phyloP scores from a whole-genome alignment of 352 stramenopile species.

The Globisporangium cylindrosporum region DNA sequence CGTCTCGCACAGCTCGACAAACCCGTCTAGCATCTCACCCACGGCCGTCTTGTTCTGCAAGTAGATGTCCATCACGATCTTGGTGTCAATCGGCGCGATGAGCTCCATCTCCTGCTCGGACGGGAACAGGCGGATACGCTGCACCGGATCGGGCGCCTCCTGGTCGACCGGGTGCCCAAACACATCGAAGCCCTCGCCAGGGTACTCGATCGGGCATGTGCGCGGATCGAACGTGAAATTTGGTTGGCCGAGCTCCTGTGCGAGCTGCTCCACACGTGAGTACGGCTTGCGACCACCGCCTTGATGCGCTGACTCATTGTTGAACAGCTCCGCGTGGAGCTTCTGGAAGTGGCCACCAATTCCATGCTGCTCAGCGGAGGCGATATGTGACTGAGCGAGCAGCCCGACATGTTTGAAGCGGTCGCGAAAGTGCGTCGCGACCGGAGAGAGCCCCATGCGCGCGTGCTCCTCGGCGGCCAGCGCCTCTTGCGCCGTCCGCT shows the following conservation, averaged over 20 bases:
- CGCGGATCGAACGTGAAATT: constrained; percentile 14
- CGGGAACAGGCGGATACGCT: constrained; percentile 38
- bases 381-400: constrained; percentile 41
- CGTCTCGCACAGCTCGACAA: constrained; percentile 45
- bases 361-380: constrained; percentile 26
- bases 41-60: constrained; percentile 56
- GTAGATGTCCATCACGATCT: constrained; percentile 47
- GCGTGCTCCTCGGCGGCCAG: constrained; percentile 39
- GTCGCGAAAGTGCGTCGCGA: constrained; percentile 53
- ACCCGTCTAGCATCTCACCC: constrained; percentile 72
- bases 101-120: constrained; percentile 46
- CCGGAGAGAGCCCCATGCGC: constrained; percentile 37
- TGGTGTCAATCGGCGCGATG: constrained; percentile 62
- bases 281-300: constrained; percentile 5
- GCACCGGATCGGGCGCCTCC: constrained; percentile 8
- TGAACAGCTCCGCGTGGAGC: constrained; percentile 44
- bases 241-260: constrained; percentile 19
- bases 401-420: constrained; percentile 62
- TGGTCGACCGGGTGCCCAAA: constrained; percentile 28
- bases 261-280: constrained; percentile 17
- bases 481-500: constrained; percentile 39
- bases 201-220: constrained; percentile 30
- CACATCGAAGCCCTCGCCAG: constrained; percentile 34
- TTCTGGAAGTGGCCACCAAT: constrained; percentile 67
- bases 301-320: background rate